phyloP scores from a whole-genome alignment of 106 monocot species.

The Iris macrosiphon region DNA sequence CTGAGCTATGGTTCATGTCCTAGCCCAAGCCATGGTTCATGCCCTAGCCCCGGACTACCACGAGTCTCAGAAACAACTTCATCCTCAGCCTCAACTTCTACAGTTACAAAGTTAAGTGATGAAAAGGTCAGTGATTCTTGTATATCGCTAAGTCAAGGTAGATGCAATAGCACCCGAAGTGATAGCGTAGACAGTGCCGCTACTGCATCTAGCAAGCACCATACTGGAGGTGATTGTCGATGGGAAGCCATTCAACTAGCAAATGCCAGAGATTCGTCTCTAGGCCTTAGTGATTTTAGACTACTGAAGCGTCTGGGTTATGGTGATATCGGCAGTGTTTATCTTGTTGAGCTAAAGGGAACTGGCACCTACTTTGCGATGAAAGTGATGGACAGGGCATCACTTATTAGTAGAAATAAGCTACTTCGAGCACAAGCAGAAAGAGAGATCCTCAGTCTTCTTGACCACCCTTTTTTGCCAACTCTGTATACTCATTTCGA shows the following conservation, averaged over 20 bases:
- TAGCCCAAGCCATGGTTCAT: background rate
- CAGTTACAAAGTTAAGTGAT: conserved; percentile 4
- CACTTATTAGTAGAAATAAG: conserved; percentile 24
- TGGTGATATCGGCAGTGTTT: conserved; percentile 28
- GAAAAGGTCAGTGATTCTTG: conserved; percentile 4
- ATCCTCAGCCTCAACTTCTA: background rate
- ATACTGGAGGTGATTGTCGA: conserved; percentile 15
- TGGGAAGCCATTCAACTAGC: conserved; percentile 21
- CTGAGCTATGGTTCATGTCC: background rate
- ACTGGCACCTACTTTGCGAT: conserved; percentile 23
- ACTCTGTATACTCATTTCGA: conserved; percentile 21
- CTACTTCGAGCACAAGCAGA: conserved; percentile 22
- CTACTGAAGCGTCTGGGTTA: conserved; percentile 22
- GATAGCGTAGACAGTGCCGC: conserved; percentile 17
- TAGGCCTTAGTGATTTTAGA: conserved; percentile 17
- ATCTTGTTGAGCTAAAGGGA: conserved; percentile 21
- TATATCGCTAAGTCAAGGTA: conserved; percentile 4
- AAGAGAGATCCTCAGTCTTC: conserved; percentile 22
- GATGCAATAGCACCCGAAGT: conserved; percentile 11
- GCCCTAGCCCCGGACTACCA: conserved; percentile 7
- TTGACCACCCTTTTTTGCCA: conserved; percentile 26
- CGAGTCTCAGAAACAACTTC: background rate
- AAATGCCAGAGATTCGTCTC: conserved; percentile 18
- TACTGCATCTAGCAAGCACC: conserved; percentile 5
- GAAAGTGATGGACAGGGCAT: conserved; percentile 30